Conservation (phyloP, 371 early-diverging fungal species). For the Apophysomyces trapeziformis region DNA sequence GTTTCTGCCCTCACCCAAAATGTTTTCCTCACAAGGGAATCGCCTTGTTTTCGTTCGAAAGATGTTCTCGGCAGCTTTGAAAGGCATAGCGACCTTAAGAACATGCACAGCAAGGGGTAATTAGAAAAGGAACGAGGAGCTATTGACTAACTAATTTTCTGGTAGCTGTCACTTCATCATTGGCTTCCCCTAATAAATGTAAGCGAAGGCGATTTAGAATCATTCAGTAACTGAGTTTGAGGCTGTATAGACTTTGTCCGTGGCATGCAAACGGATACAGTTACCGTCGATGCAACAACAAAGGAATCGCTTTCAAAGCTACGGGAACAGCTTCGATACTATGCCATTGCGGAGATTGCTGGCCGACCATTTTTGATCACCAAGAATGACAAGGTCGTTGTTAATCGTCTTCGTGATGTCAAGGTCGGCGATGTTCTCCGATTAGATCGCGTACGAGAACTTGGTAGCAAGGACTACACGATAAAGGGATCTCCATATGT, state of each 20-base stretch:
- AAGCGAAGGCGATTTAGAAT: constrained; percentile 2
- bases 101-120: constrained; percentile 24
- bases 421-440: constrained; percentile 87
- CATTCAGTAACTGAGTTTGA: background rate
- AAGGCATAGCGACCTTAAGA: constrained; percentile 24
- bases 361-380: constrained; percentile 88
- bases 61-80: constrained; percentile 28
- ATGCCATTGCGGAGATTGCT: constrained; percentile 90
- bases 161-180: background rate
- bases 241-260: constrained; percentile 16
- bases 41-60: background rate
- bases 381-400: constrained; percentile 85
- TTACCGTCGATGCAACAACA: constrained; percentile 23
- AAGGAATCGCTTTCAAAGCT: constrained; percentile 40
- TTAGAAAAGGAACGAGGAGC: background rate
- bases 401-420: constrained; percentile 79
- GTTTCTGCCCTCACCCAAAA: background rate
- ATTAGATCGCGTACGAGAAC: constrained; percentile 86
- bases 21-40: background rate
- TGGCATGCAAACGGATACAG: constrained; percentile 18
- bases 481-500: constrained; percentile 89
- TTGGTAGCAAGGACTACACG: constrained; percentile 86
- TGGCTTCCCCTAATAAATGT: constrained; percentile 11
- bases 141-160: background rate
- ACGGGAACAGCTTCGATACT: constrained; percentile 67